Percentiles rank a stretch among this genome's conserved stretches.
Conservation (phyloP, 768 basidiomycete species). For the Coprinopsis strossmayeri region DNA sequence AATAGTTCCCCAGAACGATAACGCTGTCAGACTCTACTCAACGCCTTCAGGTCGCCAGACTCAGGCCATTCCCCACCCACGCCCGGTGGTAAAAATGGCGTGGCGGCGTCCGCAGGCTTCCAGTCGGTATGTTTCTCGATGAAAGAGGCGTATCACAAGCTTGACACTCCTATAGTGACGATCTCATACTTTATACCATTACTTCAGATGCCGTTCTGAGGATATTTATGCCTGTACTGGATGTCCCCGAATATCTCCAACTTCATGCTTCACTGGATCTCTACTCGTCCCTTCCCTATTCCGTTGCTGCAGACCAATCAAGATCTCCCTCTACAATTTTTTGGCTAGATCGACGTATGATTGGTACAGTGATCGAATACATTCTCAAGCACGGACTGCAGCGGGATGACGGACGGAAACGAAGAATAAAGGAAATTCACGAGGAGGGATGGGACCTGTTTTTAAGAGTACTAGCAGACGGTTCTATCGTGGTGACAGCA, state of each 20-base stretch:
- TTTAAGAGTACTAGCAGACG: conserved; percentile 62
- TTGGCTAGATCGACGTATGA: conserved; percentile 60
- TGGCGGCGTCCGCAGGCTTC: conserved; percentile 72
- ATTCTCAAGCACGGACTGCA: conserved; percentile 29
- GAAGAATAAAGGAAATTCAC: conserved; percentile 53
- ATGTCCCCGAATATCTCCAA: conserved; percentile 78
- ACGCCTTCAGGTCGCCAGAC: conserved; percentile 66
- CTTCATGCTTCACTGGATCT: conserved; percentile 75
- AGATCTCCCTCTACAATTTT: conserved; percentile 47
- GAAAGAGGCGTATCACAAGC: background rate
- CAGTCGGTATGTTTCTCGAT: conserved; percentile 37
- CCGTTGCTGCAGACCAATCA: conserved; percentile 25
- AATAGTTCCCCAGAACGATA: conserved; percentile 32
- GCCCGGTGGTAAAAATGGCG: conserved; percentile 58
- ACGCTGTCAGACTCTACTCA: conserved; percentile 57
- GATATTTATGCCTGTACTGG: conserved; percentile 83
- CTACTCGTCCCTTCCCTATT: conserved; percentile 49
- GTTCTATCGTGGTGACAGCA: conserved; percentile 67
- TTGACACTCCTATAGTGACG: conserved; percentile 41
- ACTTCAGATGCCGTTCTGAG: conserved; percentile 79
- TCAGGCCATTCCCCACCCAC: conserved; percentile 67
- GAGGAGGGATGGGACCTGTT: conserved; percentile 80
- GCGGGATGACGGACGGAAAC: conserved; percentile 38
- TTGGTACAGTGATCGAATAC: conserved; percentile 41
- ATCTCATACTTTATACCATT: conserved; percentile 75